A percentile compares a stretch with the other conserved stretches of the same genome.
Conservation (phyloP, 805 yeast genomes). For the Teunomyces stri region DNA sequence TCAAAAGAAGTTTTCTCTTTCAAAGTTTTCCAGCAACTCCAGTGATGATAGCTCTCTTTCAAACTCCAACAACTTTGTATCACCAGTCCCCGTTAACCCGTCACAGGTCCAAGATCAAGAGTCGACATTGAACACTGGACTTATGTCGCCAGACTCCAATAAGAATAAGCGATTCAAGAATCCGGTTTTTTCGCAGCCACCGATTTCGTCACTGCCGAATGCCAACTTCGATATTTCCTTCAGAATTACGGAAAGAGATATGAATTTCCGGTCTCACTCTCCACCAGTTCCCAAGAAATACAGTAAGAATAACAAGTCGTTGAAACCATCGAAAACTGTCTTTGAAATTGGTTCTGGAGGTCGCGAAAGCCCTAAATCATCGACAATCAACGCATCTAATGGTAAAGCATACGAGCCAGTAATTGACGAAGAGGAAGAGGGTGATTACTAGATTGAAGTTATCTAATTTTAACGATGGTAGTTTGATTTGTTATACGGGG, state of each 20-base stretch:
- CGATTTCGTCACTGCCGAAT: not conserved
- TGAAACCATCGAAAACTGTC: constrained; percentile 10
- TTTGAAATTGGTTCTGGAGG: constrained; percentile 6
- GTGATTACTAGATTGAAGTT: constrained; percentile 2
- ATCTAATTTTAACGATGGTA: too few relatives aligned
- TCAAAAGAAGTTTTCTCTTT: constrained; percentile 25
- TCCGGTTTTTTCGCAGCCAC: constrained; percentile 5
- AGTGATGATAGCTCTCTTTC: constrained; percentile 32
- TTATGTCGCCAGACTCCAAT: constrained; percentile 12
- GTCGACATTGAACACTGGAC: constrained; percentile 4
- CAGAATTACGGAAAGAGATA: constrained; percentile 2
- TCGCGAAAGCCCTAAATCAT: not conserved
- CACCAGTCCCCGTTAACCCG: constrained; percentile 9
- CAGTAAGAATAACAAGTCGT: constrained; percentile 12
- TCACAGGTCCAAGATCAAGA: not conserved
- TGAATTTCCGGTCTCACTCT: constrained; percentile 19
- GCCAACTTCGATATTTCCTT: not conserved
- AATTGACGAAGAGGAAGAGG: constrained; percentile 16
- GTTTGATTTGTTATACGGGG: too few relatives aligned
- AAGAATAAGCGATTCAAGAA: constrained; percentile 10
- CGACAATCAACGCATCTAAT: not conserved
- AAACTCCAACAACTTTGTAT: constrained; percentile 10
- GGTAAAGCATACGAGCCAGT: constrained; percentile 14
- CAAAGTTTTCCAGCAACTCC: constrained; percentile 37
- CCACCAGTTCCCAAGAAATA: constrained; percentile 24